These are phyloP conservation scores for Botrytis fabae DNA, from an alignment of 2,329 filamentous ascomycete species.

Conservation along the genomic window DNA sequence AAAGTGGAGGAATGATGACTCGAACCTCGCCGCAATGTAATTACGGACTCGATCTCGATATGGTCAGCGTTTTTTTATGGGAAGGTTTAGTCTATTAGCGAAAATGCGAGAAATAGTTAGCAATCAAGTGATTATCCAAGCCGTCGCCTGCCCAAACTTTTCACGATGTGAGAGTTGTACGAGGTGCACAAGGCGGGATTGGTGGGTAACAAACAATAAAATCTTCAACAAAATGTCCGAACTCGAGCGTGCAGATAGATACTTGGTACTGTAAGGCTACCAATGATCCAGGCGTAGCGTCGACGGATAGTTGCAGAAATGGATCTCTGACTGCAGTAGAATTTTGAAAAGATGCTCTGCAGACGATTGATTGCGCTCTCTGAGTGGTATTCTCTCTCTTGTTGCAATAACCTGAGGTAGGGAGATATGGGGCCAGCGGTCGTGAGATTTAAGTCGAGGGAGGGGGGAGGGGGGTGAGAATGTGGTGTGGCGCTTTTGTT, in stretches of 20 bases:
- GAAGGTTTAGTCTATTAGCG: constrained; percentile 2
- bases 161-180: constrained; percentile 5
- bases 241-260: constrained; percentile 7
- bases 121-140: constrained; percentile 7
- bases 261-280: constrained; percentile 16
- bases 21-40: not conserved
- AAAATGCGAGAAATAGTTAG: constrained; percentile 17
- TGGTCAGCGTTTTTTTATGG: constrained; percentile 3
- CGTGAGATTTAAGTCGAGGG: constrained; percentile 2
- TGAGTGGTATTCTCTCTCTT: not conserved
- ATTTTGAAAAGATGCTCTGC: constrained; percentile 8
- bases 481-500: constrained; percentile 23
- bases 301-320: constrained; percentile 17
- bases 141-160: not conserved
- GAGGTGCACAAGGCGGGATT: not conserved
- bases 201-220: constrained; percentile 14
- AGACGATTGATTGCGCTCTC: not conserved
- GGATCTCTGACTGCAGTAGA: constrained; percentile 13
- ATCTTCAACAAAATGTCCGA: not conserved
- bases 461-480: not conserved
- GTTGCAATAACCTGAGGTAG: not conserved
- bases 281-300: constrained; percentile 2
- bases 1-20: constrained; percentile 15
- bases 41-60: constrained; percentile 1
- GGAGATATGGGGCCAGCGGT: constrained; percentile 6